phyloP scores from a whole-genome alignment of 2,329 filamentous ascomycete genomes.

The Dothiorella sarmentorum region DNA sequence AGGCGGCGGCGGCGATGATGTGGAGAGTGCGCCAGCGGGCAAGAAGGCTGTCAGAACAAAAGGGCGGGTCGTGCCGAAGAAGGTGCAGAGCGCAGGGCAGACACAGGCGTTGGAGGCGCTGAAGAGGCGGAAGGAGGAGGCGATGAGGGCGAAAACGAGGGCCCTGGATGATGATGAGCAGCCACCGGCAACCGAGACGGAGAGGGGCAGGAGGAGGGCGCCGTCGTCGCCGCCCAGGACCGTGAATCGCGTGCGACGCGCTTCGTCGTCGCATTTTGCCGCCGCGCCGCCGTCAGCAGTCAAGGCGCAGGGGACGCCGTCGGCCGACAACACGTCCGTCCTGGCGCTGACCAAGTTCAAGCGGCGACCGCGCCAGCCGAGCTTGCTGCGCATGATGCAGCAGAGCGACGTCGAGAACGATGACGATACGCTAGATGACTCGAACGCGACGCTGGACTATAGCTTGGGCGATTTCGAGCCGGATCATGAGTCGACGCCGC shows the following conservation, averaged over 20 bases:
- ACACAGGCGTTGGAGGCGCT: constrained; percentile 31
- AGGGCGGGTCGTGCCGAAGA: constrained; percentile 20
- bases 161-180: background rate
- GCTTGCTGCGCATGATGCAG: constrained; percentile 49
- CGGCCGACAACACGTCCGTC: constrained; percentile 41
- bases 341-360: constrained; percentile 51
- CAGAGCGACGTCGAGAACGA: constrained; percentile 45
- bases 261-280: background rate
- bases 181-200: too few species aligned
- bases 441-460: constrained; percentile 37
- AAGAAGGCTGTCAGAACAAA: background rate
- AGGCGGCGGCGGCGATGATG: constrained; percentile 16
- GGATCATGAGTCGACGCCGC: constrained; percentile 66
- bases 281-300: constrained; percentile 25
- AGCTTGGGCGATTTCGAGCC: constrained; percentile 48
- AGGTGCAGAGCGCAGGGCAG: constrained; percentile 25
- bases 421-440: constrained; percentile 42
- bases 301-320: constrained; percentile 43
- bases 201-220: constrained; percentile 5
- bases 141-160: background rate
- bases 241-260: background rate
- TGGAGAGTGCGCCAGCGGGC: background rate
- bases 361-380: constrained; percentile 47
- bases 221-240: background rate
- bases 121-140: constrained; percentile 32